Evolutionary conservation across 2,329 filamentous ascomycete genomes (phyloP), one percentile per base, ranked within the genome.

Genomic region (Ophiostoma triangulosporum): DNA sequence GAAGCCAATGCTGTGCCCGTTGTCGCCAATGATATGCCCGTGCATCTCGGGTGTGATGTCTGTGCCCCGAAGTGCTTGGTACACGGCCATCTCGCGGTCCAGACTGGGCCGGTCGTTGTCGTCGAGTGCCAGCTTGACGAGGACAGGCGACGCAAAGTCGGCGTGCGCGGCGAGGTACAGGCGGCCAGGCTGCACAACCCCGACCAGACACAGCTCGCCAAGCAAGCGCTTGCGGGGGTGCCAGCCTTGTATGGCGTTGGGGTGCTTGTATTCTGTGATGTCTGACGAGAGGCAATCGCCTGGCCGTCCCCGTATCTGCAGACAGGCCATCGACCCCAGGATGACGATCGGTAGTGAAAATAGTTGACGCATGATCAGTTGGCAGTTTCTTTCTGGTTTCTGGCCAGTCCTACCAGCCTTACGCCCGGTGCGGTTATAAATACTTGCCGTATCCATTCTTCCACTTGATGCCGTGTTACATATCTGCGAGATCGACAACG

Each of bases 161-260:
- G 52, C 22, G 12, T 60, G 57, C 2, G 20, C 51, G 11, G 55
- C 52, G 14, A 60, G 26, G 14, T 55, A 52, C 22, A 60, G 33
- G 14, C 58, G 55, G 3, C 49, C 56, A 3, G 48, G 51, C 48
- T 60, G 58, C 6, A 58, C 48, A 4, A 32, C 22, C 20, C 20
- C 14, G 20, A 57, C 31, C 7, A 26, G 26, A 4, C 17, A 20
- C 11, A 60, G 22, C 3, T 55, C 40, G n/a, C n/a, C 27, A 33
- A 51, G 48, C 12, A 56, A 46, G 24, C 51, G 31, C 27, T 43
- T 56, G 48, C 54, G 54, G 14, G 54, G 52, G 29, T 54, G 54
- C 53, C 55, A 52, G 35, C 53, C 53, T 32, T 24, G 27, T n/a
- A 54, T 9, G 36, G 36, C 48, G n/a, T 54, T 38, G 1, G 31